Base-by-base conservation (phyloP, 2,329 filamentous ascomycete genomes). In the Dactylella cylindrospora region DNA sequence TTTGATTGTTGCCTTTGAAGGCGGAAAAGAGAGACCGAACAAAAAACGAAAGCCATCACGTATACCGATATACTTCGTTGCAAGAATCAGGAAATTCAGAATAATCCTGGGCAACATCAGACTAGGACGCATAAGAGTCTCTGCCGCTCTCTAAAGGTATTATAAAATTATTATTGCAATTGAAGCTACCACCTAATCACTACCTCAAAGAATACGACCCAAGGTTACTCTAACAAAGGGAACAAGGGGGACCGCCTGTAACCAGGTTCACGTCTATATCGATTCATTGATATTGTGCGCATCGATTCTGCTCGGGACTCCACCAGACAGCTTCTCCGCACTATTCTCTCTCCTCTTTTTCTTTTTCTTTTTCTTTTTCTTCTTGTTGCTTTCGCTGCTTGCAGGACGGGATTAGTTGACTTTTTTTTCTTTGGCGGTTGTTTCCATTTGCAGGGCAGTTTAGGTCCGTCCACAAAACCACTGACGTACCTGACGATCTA, bases 361-460 rank as follows among this genome's bases (percentile, higher is more conserved):
- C 36, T 19, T n/a, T 17, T 20, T 29, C 28, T 29, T 31, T 41
- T 61, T 41, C 33, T 40, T 41, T 43, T 17, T 26, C 36, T 19
- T n/a, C 17, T 20, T 29, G 22, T 29, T 31, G n/a, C 36, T 61
- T 41, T 29, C 32, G 54, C 54, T 51, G 52, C 54, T 51, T 47
- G 54, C 54, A 53, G 12, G 46, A 52, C 46, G 31, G 57, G 43
- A 49, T 62, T 31, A 46, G 57, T 50, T 62, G 57, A 62, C 57
- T 54, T 29, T 25, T 43, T 36, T 54, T 49, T 20, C 33, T 17
- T 19, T 38, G 13, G 33, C 3, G 36, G 47, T 26, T 26, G 47
- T 33, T 38, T 44, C 36, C 50, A 22, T 60, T 46, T 61, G 54
- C 55, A 62, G 55, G 47, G 55, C 54, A 61, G 54, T 41, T 52